Base-by-base conservation (phyloP, 768 basidiomycete species). In the Leccinum barrowsii region DNA sequence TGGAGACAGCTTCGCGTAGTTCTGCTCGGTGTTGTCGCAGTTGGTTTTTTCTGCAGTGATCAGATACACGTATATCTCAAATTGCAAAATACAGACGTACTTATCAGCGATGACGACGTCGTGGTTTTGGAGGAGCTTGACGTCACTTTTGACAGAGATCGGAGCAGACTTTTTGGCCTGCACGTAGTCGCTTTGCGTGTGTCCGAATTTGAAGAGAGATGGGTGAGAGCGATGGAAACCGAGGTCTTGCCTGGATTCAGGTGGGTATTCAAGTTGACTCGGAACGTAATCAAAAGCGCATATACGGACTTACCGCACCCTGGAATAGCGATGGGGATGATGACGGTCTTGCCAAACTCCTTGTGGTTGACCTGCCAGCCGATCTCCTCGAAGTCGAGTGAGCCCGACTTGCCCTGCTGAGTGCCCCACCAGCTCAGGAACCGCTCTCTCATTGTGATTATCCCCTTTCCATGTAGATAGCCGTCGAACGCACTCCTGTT, bases 181-280 rank as follows among this genome's bases (percentile, higher is more conserved):
- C 4, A 98, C 81, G 67, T 98, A 92, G 70, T 99, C 97, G 66
- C 89, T 92, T 70, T 98, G 97, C 0, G 91, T 93, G 70, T 98
- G 97, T 1, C 82, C 94, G 59, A 93, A 96, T 0, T 80, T 82
- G 66, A 95, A 26, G 26, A 98, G 3, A 99, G 80, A 54, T 87
- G 80, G 2, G 78, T 63, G 17, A 98, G 81, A 1, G 92, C 92
- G 17, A 97, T 77, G 0, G 90, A 80, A 12, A 98, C 79, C 0
- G 90, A 75, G 0, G 95, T 98, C 78, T 98, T 98, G 28, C 94
- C 93, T 93, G 64, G 2, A 19, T 35, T 19, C 24, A 19, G 19
- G 10, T 4, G 10, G n/a, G 42, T 42, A 42, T 26, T 26, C 26
- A 26, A 26, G 26, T 42, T 42, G 8, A 42, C n/a, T 42, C 42